Evolutionary conservation across 2,329 filamentous ascomycete species (phyloP), one percentile per base, ranked within the genome.

Genomic region (Fusarium buharicum): DNA sequence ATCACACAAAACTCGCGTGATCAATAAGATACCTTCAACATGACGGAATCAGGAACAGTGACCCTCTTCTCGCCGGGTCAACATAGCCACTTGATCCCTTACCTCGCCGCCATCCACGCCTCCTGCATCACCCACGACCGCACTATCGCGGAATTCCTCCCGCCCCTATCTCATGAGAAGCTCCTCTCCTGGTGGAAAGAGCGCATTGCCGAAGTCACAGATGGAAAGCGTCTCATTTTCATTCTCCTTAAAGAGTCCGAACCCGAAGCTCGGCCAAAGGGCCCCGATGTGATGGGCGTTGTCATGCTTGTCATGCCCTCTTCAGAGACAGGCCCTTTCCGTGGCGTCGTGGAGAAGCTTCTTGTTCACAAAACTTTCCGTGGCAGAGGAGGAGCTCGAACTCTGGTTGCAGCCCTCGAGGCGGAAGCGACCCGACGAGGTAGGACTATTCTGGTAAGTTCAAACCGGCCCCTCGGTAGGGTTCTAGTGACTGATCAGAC

Each of bases 131-230:
- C 81, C 5, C 76, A 81, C 56, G 85, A 86, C 73, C 77, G 80
- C 68, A 83, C 81, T 60, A 79, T 85, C 31, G 83, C 83, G 22
- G 84, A 80, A 5, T 89, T 88, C 69, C 76, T 86, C 13, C 84
- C 84, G n/a, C 86, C 86, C 0, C 75, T 88, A 30, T 80, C 80
- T 43, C 78, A 84, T 69, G 77, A 81, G 33, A 84, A 84, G 69
- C 81, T 89, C 34, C 75, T 84, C 27, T 65, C 75, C 9, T 88
- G 82, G 79, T 89, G 86, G 86, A 81, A 82, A 67, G 77, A 79
- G 18, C 75, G 79, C 20, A 80, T 84, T 49, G 75, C 78, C 18
- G 81, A 86, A 68, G 78, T 82, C 27, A 72, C 68, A 14, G 70
- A 73, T 14, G 81, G 79, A 20, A 75, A 71, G 13, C 77, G 84